Conservation (phyloP, 1,139 yeast genomes). For the Candida dubliniensis region DNA sequence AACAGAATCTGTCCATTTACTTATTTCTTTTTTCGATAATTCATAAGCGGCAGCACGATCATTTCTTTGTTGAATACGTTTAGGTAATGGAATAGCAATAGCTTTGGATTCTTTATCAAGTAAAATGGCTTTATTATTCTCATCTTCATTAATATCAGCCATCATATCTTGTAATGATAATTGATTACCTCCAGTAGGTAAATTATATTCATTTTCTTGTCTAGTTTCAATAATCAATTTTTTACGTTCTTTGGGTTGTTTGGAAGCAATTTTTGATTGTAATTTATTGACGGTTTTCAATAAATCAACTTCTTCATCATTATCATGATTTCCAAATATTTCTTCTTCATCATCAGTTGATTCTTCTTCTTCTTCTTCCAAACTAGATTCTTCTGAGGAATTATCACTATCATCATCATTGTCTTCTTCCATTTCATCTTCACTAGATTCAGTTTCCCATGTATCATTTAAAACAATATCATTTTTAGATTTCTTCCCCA, state of each 20-base stretch:
- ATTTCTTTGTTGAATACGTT: constrained; percentile 78
- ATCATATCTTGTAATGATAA: constrained; percentile 77
- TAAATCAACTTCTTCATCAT: constrained; percentile 34
- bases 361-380: constrained; percentile 14
- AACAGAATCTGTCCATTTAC: constrained; percentile 86
- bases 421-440: constrained; percentile 22
- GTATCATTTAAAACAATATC: constrained; percentile 40
- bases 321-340: constrained; percentile 22
- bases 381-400: constrained; percentile 9
- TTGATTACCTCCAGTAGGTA: constrained; percentile 60
- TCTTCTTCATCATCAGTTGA: constrained; percentile 27
- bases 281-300: constrained; percentile 33
- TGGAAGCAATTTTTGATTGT: constrained; percentile 24
- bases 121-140: constrained; percentile 51
- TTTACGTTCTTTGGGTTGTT: constrained; percentile 39
- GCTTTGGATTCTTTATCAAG: constrained; percentile 51
- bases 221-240: constrained; percentile 51
- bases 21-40: constrained; percentile 79
- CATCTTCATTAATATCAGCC: constrained; percentile 49
- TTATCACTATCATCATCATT: too few relatives aligned
- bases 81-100: constrained; percentile 79
- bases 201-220: constrained; percentile 69
- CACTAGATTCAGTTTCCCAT: constrained; percentile 36
- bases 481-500: constrained; percentile 18
- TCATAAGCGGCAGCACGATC: constrained; percentile 92